Percentiles rank a stretch among this genome's conserved stretches.
phyloP scores from a whole-genome alignment of 768 basidiomycete genomes.

The Boletellus sp. region DNA sequence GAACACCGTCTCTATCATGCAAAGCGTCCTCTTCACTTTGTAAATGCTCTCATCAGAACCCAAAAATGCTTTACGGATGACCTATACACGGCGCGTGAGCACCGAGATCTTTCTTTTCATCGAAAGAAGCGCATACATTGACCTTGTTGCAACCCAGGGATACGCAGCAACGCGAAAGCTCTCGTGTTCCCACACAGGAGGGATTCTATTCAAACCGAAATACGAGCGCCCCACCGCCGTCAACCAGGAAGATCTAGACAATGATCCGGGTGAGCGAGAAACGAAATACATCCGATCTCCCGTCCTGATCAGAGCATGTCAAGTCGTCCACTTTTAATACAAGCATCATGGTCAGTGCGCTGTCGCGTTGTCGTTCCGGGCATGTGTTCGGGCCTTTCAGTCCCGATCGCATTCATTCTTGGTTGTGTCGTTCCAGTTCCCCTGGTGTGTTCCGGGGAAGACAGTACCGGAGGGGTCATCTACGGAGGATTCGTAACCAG shows the following conservation, averaged over 20 bases:
- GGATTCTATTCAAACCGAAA: background rate
- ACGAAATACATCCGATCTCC: background rate
- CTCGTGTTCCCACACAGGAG: background rate
- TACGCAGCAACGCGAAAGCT: background rate
- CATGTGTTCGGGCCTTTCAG: background rate
- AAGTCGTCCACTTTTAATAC: background rate
- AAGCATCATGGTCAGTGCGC: background rate
- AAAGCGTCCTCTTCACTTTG: background rate
- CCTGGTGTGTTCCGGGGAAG: background rate
- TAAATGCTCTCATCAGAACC: background rate
- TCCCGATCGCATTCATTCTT: background rate
- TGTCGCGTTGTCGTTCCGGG: background rate
- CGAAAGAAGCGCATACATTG: background rate
- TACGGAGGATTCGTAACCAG: background rate
- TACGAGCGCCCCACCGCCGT: background rate
- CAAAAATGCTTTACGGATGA: background rate
- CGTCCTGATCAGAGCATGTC: background rate
- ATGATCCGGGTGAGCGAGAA: background rate
- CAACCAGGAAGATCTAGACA: background rate
- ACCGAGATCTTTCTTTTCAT: background rate
- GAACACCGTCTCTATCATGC: background rate
- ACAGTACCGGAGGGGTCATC: background rate
- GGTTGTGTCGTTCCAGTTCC: background rate
- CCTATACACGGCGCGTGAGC: background rate
- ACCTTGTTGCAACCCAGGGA: background rate